Percentiles rank a stretch among this genome's conserved stretches.
Evolutionary conservation across 805 yeast species (phyloP).

Genomic region (Nakazawaea pomicola): DNA sequence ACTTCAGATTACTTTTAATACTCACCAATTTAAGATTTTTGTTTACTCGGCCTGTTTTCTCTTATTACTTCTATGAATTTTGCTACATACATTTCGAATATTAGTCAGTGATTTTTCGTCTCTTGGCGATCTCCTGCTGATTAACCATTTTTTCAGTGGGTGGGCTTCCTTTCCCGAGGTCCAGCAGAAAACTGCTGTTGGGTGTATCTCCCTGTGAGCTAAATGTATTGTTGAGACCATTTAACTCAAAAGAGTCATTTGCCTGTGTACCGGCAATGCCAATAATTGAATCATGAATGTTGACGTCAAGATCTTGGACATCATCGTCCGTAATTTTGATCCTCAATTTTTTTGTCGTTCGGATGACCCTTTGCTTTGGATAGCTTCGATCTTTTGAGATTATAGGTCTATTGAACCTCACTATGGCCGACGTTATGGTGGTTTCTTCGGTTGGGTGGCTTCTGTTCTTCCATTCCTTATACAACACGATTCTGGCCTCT

Average conservation of each 20-base stretch:
- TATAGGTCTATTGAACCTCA: slow-evolving; percentile 7
- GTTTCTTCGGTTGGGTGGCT: no score
- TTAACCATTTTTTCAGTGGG: no score
- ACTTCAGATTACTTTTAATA: no score
- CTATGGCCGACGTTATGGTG: slow-evolving; percentile 1
- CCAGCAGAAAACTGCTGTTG: background rate
- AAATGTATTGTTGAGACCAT: background rate
- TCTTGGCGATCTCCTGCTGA: no score
- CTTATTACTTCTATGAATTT: no score
- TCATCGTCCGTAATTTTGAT: background rate
- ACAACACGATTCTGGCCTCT: slow-evolving; percentile 8
- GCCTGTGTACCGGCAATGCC: slow-evolving; percentile 1
- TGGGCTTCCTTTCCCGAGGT: no score
- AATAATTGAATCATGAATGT: background rate
- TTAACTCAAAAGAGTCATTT: background rate
- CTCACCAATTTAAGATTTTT: no score
- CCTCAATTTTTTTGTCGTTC: background rate
- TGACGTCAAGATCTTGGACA: slow-evolving; percentile 1
- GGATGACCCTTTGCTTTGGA: background rate
- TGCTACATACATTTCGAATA: no score
- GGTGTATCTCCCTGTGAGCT: background rate
- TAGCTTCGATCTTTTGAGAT: slow-evolving; percentile 1
- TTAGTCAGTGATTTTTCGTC: no score
- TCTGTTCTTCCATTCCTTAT: slow-evolving; percentile 9
- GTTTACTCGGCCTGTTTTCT: no score